Evolutionary conservation across 495 filamentous ascomycete genomes (phyloP).

Genomic region (Hypomontagnella monticulosa): DNA sequence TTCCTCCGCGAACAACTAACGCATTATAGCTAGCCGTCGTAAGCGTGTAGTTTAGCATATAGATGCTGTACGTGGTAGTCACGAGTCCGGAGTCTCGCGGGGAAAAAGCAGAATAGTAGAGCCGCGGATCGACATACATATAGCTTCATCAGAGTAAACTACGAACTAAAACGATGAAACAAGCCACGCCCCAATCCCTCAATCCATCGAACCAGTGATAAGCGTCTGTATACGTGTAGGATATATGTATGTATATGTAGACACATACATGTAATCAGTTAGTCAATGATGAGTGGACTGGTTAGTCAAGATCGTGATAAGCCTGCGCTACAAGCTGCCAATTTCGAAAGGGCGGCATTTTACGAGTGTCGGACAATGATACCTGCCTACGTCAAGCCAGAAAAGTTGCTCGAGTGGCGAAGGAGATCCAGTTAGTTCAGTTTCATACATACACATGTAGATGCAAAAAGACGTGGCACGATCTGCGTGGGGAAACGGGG

Average conservation of each 20-base stretch:
- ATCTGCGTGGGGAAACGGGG: constrained; percentile 34
- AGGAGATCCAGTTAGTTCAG: constrained; percentile 1
- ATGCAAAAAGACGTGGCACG: constrained; percentile 36
- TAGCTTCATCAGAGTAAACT: constrained; percentile 9
- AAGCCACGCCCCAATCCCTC: constrained; percentile 24
- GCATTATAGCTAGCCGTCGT: too few relatives aligned
- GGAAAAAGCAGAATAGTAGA: neutral
- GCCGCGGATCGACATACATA: constrained; percentile 15
- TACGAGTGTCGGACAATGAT: neutral
- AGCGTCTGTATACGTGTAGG: neutral
- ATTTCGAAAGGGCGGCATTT: too few relatives aligned
- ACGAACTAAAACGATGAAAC: constrained; percentile 16
- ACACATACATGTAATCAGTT: neutral
- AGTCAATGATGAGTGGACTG: too few relatives aligned
- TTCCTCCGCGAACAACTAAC: constrained; percentile 5
- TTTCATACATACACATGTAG: constrained; percentile 9
- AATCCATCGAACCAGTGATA: neutral
- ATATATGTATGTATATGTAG: neutral
- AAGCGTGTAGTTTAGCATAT: too few relatives aligned
- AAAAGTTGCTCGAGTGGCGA: neutral
- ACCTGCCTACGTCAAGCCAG: neutral
- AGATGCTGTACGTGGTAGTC: too few relatives aligned
- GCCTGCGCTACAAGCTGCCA: too few relatives aligned
- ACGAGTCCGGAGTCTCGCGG: neutral
- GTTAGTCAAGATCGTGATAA: too few relatives aligned